These are phyloP conservation scores for Pseudogymnoascus sp. DNA, from an alignment of 2,329 filamentous ascomycete genomes.

Conservation along the genomic window DNA sequence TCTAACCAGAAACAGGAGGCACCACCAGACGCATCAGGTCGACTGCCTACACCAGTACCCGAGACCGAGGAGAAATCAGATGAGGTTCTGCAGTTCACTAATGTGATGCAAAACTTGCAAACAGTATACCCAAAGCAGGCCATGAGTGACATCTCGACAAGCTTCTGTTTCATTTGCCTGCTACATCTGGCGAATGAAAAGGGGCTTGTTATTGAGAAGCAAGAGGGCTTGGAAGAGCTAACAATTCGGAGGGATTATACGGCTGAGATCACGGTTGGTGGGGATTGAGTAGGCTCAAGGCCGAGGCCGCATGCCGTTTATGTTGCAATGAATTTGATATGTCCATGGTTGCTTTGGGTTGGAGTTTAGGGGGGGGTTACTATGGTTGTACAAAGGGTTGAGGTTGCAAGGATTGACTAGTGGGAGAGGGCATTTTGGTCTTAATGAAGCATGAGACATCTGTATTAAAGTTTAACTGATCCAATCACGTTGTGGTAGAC, in stretches of 20 bases:
- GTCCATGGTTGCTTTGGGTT: neutral
- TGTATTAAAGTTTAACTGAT: conserved; percentile 1
- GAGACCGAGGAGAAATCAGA: conserved; percentile 38
- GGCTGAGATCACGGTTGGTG: conserved; percentile 44
- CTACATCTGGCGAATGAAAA: conserved; percentile 72
- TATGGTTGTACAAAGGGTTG: neutral
- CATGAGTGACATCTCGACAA: conserved; percentile 93
- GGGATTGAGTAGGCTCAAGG: neutral
- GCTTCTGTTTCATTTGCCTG: conserved; percentile 80
- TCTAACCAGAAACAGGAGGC: conserved; percentile 19
- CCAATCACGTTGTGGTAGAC: neutral
- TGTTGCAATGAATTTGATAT: conserved; percentile 2
- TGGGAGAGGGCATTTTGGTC: neutral
- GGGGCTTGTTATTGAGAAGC: conserved; percentile 54
- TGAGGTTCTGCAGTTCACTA: conserved; percentile 70
- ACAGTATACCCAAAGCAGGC: conserved; percentile 76
- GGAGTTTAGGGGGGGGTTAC: neutral
- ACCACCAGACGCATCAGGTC: conserved; percentile 21
- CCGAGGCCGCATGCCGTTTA: neutral
- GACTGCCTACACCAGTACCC: conserved; percentile 30
- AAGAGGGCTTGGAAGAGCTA: conserved; percentile 48
- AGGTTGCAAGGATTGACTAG: neutral
- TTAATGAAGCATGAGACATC: conserved; percentile 6
- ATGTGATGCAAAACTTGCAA: conserved; percentile 84
- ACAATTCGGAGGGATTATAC: conserved; percentile 56